Percentiles rank a stretch among this genome's conserved stretches.
phyloP scores from a whole-genome alignment of 2,329 filamentous ascomycete species.

The Sordariomycetes sp. region DNA sequence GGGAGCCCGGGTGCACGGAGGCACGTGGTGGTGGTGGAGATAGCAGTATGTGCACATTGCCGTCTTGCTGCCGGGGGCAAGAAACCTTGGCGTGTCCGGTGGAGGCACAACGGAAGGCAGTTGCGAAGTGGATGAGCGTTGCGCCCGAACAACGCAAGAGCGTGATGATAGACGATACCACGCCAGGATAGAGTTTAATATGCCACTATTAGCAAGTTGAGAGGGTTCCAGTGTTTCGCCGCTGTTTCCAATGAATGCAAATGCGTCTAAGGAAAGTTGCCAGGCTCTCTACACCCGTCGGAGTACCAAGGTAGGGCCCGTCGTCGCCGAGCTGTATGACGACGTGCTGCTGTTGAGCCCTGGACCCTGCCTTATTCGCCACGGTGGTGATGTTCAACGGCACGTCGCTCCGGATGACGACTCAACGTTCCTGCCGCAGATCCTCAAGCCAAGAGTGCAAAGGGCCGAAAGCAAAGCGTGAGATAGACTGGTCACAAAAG shows the following conservation, averaged over 20 bases:
- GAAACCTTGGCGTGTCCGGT: neutral
- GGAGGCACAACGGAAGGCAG: neutral
- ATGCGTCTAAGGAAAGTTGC: too few species aligned
- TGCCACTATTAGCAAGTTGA: neutral
- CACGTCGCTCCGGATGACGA: neutral
- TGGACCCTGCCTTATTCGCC: neutral
- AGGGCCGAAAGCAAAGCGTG: neutral
- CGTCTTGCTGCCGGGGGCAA: neutral
- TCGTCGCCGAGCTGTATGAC: neutral
- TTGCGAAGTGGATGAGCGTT: neutral
- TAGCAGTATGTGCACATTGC: conserved; percentile 36
- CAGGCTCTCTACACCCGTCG: neutral
- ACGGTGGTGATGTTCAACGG: neutral
- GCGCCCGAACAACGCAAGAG: neutral
- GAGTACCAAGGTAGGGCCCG: neutral
- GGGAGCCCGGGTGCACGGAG: conserved; percentile 25
- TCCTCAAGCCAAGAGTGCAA: neutral
- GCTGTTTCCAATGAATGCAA: too few species aligned
- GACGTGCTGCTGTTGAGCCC: neutral
- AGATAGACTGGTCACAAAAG: neutral
- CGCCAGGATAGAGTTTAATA: neutral
- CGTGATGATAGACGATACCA: neutral
- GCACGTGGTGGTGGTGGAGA: conserved; percentile 35
- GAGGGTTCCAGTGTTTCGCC: too few species aligned
- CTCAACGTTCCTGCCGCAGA: neutral